phyloP scores from a whole-genome alignment of 225 moss, liverwort and hornwort species.

The Physcomitrium patens region DNA sequence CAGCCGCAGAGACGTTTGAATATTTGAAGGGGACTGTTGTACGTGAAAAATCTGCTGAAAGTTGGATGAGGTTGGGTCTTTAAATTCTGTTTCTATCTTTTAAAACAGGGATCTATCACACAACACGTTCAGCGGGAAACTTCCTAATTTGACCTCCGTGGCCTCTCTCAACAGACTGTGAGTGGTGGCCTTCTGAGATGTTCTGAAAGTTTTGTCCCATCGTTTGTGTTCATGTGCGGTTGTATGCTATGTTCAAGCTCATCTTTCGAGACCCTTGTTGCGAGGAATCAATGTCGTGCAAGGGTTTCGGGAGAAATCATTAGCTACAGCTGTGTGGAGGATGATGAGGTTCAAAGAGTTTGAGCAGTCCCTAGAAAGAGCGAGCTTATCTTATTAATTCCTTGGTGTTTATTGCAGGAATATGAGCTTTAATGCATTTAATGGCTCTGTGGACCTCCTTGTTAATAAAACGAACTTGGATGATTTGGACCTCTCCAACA shows the following conservation, averaged over 20 bases:
- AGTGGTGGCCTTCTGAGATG: neutral
- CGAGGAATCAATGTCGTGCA: neutral
- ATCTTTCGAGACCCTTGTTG: neutral
- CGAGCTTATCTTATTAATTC: neutral
- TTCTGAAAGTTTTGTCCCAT: neutral
- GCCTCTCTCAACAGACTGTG: neutral
- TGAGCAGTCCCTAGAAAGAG: rapidly evolving
- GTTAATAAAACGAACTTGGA: neutral
- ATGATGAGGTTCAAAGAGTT: neutral
- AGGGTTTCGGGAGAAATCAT: neutral
- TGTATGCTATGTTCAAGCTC: too few species aligned
- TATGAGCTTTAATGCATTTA: slow-evolving; percentile 11
- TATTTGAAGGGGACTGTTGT: too few species aligned
- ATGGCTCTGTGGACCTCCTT: neutral
- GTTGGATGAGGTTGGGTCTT: neutral
- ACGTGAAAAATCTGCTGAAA: neutral
- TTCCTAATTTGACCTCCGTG: neutral
- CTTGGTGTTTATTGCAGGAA: slow-evolving; percentile 21
- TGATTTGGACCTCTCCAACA: slow-evolving; percentile 27
- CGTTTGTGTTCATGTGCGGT: neutral
- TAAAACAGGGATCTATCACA: slow-evolving; percentile 29
- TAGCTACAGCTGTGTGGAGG: neutral
- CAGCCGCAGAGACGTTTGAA: neutral
- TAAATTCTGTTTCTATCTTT: neutral
- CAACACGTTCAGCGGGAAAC: neutral